These are phyloP conservation scores for Aspergillus sp. DNA, from an alignment of 2,329 filamentous ascomycete species.

Conservation along the genomic window DNA sequence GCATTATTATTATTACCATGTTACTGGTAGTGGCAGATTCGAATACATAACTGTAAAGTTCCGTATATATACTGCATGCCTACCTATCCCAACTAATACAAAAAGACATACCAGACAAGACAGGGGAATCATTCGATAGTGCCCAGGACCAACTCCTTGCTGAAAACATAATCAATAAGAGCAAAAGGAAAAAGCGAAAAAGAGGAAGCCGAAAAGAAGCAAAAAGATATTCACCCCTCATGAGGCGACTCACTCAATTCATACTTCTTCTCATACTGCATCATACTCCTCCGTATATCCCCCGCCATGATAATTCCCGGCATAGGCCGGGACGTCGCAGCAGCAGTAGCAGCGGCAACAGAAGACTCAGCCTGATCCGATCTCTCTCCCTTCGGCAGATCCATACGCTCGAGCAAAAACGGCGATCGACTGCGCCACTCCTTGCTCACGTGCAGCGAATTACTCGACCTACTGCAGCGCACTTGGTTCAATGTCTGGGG, in stretches of 20 bases:
- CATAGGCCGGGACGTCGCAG: background rate
- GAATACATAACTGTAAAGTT: too few species aligned
- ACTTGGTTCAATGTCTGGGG: conserved; percentile 30
- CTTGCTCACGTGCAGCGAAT: conserved; percentile 21
- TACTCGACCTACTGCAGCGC: conserved; percentile 18
- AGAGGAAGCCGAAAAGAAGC: background rate
- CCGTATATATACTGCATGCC: too few species aligned
- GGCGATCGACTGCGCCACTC: conserved; percentile 13
- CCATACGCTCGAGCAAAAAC: conserved; percentile 6
- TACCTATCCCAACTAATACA: too few species aligned
- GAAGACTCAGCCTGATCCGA: background rate
- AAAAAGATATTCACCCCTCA: conserved; percentile 15
- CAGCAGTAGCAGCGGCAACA: background rate
- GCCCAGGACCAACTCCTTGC: background rate
- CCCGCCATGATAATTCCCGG: conserved; percentile 13
- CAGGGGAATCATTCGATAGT: too few species aligned
- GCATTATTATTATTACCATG: too few species aligned
- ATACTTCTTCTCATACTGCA: conserved; percentile 18
- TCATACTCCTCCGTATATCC: conserved; percentile 15
- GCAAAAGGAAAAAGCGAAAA: conserved; percentile 2
- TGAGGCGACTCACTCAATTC: conserved; percentile 22
- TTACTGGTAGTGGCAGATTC: too few species aligned
- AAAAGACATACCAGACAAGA: too few species aligned
- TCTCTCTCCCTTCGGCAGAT: background rate
- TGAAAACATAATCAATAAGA: conserved; percentile 1